phyloP scores from a whole-genome alignment of 2,329 filamentous ascomycete species.

The Xylariaceae sp. region DNA sequence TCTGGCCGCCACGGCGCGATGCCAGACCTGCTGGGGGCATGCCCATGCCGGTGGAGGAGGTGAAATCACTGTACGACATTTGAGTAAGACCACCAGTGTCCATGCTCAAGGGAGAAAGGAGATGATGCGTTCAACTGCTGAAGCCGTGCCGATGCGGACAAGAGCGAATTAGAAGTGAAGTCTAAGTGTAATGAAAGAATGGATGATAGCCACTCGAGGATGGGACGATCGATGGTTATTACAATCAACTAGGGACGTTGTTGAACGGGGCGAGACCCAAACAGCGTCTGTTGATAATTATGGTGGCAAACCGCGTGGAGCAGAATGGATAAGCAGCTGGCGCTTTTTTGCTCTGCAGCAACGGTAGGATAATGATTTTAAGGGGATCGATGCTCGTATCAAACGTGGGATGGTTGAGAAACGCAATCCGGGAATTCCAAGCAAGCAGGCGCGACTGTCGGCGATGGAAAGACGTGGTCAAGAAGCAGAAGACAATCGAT shows the following conservation, averaged over 20 bases:
- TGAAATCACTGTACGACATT: slow-evolving; percentile 87
- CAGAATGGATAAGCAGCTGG: slow-evolving; percentile 23
- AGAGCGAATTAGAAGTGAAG: slow-evolving; percentile 29
- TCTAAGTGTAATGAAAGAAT: slow-evolving; percentile 31
- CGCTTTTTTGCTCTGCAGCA: slow-evolving; percentile 18
- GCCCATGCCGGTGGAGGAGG: slow-evolving; percentile 64
- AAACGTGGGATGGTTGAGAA: slow-evolving; percentile 31
- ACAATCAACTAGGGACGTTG: slow-evolving; percentile 30
- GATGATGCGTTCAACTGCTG: slow-evolving; percentile 23
- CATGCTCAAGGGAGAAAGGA: slow-evolving; percentile 46
- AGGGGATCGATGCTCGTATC: slow-evolving; percentile 30
- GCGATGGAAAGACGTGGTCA: slow-evolving; percentile 29
- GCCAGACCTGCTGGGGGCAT: slow-evolving; percentile 77
- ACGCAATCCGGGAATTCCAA: slow-evolving; percentile 28
- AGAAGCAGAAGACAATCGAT: slow-evolving; percentile 30
- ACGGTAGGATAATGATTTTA: slow-evolving; percentile 17
- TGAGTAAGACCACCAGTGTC: slow-evolving; percentile 99
- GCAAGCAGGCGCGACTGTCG: slow-evolving; percentile 25
- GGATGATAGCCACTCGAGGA: slow-evolving; percentile 29
- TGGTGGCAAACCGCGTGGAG: slow-evolving; percentile 18
- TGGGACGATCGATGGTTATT: slow-evolving; percentile 31
- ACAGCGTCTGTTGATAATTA: slow-evolving; percentile 26
- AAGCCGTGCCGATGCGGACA: slow-evolving; percentile 18
- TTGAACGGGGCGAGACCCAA: slow-evolving; percentile 19
- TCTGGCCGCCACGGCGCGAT: slow-evolving; percentile 73